phyloP scores from a whole-genome alignment of 495 filamentous ascomycete species.

The Amphirosellinia nigrospora region DNA sequence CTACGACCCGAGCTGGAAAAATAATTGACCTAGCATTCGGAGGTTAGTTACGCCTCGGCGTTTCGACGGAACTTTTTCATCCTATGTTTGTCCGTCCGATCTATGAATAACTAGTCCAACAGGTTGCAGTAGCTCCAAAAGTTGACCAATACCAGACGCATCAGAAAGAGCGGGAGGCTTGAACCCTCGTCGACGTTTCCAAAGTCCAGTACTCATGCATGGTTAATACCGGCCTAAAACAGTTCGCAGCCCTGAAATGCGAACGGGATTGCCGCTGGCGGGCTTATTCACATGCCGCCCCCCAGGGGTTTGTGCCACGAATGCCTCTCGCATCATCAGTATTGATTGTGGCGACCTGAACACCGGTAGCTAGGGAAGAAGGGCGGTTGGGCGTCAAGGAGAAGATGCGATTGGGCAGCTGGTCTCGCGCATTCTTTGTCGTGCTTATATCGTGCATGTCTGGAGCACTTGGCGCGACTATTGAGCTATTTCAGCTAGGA shows the following conservation, averaged over 20 bases:
- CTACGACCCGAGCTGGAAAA: not conserved
- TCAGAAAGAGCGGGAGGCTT: not conserved
- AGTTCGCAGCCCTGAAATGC: not conserved
- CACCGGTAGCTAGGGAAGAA: constrained; percentile 9
- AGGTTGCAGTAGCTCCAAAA: constrained; percentile 9
- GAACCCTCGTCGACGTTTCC: not conserved
- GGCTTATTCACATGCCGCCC: not conserved
- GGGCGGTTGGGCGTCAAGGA: not conserved
- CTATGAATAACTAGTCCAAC: not conserved
- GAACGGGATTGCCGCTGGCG: constrained; percentile 5
- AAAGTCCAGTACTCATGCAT: not conserved
- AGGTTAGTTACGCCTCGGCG: not conserved
- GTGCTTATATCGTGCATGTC: constrained; percentile 11
- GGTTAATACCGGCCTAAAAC: constrained; percentile 23
- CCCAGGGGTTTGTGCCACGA: constrained; percentile 1
- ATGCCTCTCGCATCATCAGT: constrained; percentile 21
- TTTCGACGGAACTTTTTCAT: not conserved
- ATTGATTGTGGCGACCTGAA: constrained; percentile 25
- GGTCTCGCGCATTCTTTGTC: not conserved
- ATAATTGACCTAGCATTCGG: not conserved
- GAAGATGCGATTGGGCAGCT: constrained; percentile 16
- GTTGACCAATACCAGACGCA: not conserved
- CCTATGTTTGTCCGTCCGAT: not conserved
- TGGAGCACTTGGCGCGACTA: constrained; percentile 9
- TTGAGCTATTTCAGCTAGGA: constrained; percentile 14